phyloP scores from a whole-genome alignment of 1,139 yeast genomes.

The Scheffersomyces quercinus region DNA sequence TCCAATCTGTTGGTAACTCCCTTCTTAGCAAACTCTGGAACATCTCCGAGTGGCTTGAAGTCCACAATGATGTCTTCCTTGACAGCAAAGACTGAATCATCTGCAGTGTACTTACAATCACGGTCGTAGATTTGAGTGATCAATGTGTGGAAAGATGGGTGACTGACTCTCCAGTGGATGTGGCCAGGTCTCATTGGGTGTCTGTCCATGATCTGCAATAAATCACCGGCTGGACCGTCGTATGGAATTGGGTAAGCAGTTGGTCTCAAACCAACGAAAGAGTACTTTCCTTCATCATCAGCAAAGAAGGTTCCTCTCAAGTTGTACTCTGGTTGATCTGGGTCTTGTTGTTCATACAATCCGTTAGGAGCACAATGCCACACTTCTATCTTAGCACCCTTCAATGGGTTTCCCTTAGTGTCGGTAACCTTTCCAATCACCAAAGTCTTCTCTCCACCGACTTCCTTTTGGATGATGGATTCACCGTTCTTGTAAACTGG shows the following conservation, averaged over 20 bases:
- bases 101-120: constrained; percentile 21
- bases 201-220: constrained; percentile 16
- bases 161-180: constrained; percentile 26
- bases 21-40: constrained; percentile 5
- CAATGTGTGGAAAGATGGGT: constrained; percentile 24
- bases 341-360: constrained; percentile 21
- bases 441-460: constrained; percentile 26
- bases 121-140: constrained; percentile 28
- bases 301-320: constrained; percentile 15
- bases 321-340: constrained; percentile 29
- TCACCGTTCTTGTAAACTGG: constrained; percentile 26
- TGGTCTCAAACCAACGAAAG: constrained; percentile 15
- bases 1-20: constrained; percentile 16
- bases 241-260: constrained; percentile 18
- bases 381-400: constrained; percentile 15
- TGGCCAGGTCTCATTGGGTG: constrained; percentile 19
- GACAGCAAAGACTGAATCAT: constrained; percentile 33
- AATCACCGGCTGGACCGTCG: constrained; percentile 18
- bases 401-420: constrained; percentile 12
- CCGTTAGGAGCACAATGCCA: constrained; percentile 19
- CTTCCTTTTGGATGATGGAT: constrained; percentile 30
- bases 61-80: constrained; percentile 29
- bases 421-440: constrained; percentile 23
- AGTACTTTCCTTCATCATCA: constrained; percentile 13
- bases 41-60: constrained; percentile 13